Percentiles rank a stretch among this genome's conserved stretches.
phyloP scores from a whole-genome alignment of 1,284 basidiomycete species.

The Termitomyces sp. region DNA sequence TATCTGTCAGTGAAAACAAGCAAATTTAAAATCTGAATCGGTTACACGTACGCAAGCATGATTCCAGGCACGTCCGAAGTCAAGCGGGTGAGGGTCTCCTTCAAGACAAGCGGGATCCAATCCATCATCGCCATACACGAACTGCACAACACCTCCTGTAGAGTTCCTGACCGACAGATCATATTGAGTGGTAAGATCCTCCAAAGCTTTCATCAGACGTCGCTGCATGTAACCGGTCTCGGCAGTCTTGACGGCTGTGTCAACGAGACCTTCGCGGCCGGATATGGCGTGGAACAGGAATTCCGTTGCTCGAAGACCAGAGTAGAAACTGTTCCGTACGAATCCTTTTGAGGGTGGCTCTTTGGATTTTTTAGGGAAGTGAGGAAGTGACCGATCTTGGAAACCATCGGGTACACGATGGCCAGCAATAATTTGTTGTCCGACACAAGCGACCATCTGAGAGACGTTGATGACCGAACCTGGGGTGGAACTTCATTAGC shows the following conservation, averaged over 20 bases:
- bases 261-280: slow-evolving; percentile 96
- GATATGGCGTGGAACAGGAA: slow-evolving; percentile 99
- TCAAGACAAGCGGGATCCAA: slow-evolving; percentile 96
- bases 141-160: slow-evolving; percentile 95
- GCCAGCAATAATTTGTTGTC: slow-evolving; percentile 98
- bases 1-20: slow-evolving; percentile 25
- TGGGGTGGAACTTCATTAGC: slow-evolving; percentile 25
- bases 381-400: slow-evolving; percentile 97
- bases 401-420: slow-evolving; percentile 99
- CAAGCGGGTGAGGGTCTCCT: slow-evolving; percentile 90
- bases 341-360: slow-evolving; percentile 98
- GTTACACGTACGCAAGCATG: slow-evolving; percentile 71
- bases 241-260: slow-evolving; percentile 99
- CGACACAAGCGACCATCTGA: slow-evolving; percentile 99
- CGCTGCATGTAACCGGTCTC: slow-evolving; percentile 99
- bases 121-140: slow-evolving; percentile 96
- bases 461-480: slow-evolving; percentile 99
- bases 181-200: slow-evolving; percentile 96
- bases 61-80: slow-evolving; percentile 83
- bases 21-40: not conserved
- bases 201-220: slow-evolving; percentile 97
- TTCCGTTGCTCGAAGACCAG: slow-evolving; percentile 92
- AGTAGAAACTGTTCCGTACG: slow-evolving; percentile 96
- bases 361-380: slow-evolving; percentile 97
- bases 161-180: slow-evolving; percentile 97